Percentiles rank a stretch among this genome's conserved stretches.
These are phyloP conservation scores for Scheffersomyces titani DNA, from an alignment of 1,139 yeast species.

Conservation along the genomic window DNA sequence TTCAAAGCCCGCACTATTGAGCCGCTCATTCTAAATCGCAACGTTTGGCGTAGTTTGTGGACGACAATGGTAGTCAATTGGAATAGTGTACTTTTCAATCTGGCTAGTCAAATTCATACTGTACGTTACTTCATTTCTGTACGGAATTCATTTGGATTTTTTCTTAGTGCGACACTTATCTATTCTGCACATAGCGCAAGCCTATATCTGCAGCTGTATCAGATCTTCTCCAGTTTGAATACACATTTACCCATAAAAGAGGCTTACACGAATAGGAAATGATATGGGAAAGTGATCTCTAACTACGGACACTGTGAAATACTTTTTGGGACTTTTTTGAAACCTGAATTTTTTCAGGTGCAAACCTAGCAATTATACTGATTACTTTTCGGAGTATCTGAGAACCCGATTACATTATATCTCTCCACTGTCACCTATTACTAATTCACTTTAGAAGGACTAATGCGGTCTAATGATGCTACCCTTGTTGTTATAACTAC, in stretches of 20 bases:
- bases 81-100: no score
- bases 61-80: neutral
- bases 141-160: neutral
- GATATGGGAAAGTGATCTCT: neutral
- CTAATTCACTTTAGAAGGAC: neutral
- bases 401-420: no score
- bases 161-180: neutral
- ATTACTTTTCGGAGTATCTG: no score
- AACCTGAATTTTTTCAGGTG: neutral
- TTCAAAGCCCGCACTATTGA: constrained; percentile 56
- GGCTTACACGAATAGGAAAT: neutral
- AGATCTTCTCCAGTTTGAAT: neutral
- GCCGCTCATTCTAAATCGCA: constrained; percentile 42
- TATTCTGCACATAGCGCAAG: neutral
- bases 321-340: no score
- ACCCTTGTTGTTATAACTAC: neutral
- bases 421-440: neutral
- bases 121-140: neutral
- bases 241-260: neutral
- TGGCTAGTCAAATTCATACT: neutral
- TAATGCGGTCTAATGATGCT: neutral
- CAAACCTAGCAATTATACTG: neutral
- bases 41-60: neutral
- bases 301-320: neutral
- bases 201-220: neutral